phyloP scores from a whole-genome alignment of 1,284 basidiomycete genomes.

The Mycena citricolor region DNA sequence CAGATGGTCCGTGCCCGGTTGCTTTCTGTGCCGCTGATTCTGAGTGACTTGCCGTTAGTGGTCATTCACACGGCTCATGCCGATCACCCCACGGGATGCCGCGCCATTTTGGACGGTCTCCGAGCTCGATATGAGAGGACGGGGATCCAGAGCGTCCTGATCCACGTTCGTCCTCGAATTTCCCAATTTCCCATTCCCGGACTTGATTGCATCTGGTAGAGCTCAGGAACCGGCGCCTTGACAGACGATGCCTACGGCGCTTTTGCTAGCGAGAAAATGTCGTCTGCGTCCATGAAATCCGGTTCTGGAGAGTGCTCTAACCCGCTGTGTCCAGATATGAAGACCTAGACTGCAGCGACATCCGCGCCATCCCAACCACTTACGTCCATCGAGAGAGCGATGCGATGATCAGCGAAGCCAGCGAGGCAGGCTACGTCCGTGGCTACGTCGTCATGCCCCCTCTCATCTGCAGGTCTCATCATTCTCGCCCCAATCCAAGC shows the following conservation, averaged over 20 bases:
- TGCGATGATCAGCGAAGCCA: slow-evolving; percentile 17
- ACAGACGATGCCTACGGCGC: slow-evolving; percentile 22
- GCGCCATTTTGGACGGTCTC: slow-evolving; percentile 21
- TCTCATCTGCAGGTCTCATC: slow-evolving; percentile 20
- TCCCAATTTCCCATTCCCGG: no score
- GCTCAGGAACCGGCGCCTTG: slow-evolving; percentile 24
- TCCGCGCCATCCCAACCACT: slow-evolving; percentile 20
- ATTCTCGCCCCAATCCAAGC: background rate
- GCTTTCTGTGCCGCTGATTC: background rate
- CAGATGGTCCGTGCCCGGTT: slow-evolving; percentile 14
- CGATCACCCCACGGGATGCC: slow-evolving; percentile 15
- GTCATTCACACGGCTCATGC: slow-evolving; percentile 24
- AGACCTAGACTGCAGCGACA: slow-evolving; percentile 23
- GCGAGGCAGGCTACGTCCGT: slow-evolving; percentile 18
- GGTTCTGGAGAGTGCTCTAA: background rate
- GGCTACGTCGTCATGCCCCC: slow-evolving; percentile 25
- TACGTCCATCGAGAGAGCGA: slow-evolving; percentile 25
- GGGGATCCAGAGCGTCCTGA: slow-evolving; percentile 15
- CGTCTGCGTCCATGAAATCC: background rate
- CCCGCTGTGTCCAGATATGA: slow-evolving; percentile 15
- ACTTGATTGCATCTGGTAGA: background rate
- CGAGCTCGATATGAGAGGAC: slow-evolving; percentile 12
- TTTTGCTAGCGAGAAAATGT: slow-evolving; percentile 24
- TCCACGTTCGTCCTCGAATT: slow-evolving; percentile 13
- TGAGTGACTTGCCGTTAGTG: slow-evolving; percentile 6